Base-by-base conservation (phyloP, 345 rosid species). In the Combretum micranthum region DNA sequence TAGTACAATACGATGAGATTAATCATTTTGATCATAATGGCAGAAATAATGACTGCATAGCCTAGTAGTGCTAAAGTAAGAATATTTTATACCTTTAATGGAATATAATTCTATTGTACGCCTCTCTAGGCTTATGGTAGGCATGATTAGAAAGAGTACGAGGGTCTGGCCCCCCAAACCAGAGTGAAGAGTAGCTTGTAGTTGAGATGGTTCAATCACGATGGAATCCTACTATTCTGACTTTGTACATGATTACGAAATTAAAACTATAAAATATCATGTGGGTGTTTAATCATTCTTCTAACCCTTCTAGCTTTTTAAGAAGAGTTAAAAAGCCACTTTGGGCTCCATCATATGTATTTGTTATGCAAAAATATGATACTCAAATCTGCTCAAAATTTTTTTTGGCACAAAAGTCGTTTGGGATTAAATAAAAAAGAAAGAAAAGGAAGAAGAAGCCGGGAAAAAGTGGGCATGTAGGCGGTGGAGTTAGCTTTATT, bases 1-100 rank as follows among this genome's bases (percentile, higher is more conserved):
- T 32, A 44, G 46, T 44, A 14, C 43, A 57, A 20, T 52, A 52
- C 43, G 25, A 47, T 56, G 63, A 49, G 42, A 53, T 23, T 69
- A 62, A 79, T 71, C 32, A 75, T 75, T 64, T 46, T 56, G 52
- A 59, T 62, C 69, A 81, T 79, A 48, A 79, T 79, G 70, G 64
- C 52, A 61, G 69, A 52, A 68, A 84, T 77, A 58, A 84, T 75
- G 37, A 61, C 67, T 42, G 71, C 9, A 32, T 6, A 32, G 39
- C 39, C 26, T 32, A 32, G 21, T 54, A 37, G 12, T 56, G 23
- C 50, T 45, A 62, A 53, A 62, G 58, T 46, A 20, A 39, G 14
- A 18, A 14, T 45, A 60, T 7, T 50, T 19, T 59, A 26, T 43
- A 42, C n/a, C 20, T 15, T 60, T 13, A 17, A 13, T 32, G 9